Evolutionary conservation across 2,329 filamentous ascomycete genomes (phyloP).

Genomic region (Ophiostoma ips): DNA sequence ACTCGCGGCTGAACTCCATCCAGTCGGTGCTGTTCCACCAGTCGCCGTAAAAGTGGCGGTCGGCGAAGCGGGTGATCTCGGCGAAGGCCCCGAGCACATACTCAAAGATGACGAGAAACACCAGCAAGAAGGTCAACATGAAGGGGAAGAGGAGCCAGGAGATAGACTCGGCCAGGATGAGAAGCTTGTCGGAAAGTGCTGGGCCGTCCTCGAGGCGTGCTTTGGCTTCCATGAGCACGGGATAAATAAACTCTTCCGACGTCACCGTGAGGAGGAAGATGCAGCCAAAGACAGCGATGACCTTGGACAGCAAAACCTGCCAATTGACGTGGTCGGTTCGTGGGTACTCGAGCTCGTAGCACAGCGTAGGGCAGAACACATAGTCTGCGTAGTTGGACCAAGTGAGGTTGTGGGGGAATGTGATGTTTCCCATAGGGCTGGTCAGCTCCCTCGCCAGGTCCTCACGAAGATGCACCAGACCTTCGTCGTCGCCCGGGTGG

Average conservation of each 20-base stretch:
- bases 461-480: slow-evolving; percentile 60
- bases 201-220: slow-evolving; percentile 31
- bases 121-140: slow-evolving; percentile 87
- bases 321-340: slow-evolving; percentile 62
- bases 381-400: slow-evolving; percentile 73
- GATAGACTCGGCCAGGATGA: slow-evolving; percentile 81
- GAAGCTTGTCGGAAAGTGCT: slow-evolving; percentile 47
- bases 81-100: slow-evolving; percentile 90
- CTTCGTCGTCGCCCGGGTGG: slow-evolving; percentile 24
- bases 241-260: slow-evolving; percentile 90
- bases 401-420: slow-evolving; percentile 81
- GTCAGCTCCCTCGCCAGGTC: slow-evolving; percentile 84
- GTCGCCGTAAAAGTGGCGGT: slow-evolving; percentile 81
- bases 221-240: slow-evolving; percentile 63
- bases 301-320: slow-evolving; percentile 70
- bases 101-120: slow-evolving; percentile 97
- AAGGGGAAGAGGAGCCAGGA: slow-evolving; percentile 90
- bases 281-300: slow-evolving; percentile 82
- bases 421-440: slow-evolving; percentile 76
- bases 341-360: slow-evolving; percentile 95
- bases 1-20: slow-evolving; percentile 92
- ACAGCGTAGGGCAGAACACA: slow-evolving; percentile 83
- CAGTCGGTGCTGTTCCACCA: slow-evolving; percentile 72
- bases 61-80: slow-evolving; percentile 84
- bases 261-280: slow-evolving; percentile 88